Evolutionary conservation across 2,329 filamentous ascomycete species (phyloP), one percentile per base, ranked within the genome.

Genomic region (Colletotrichum musicola): DNA sequence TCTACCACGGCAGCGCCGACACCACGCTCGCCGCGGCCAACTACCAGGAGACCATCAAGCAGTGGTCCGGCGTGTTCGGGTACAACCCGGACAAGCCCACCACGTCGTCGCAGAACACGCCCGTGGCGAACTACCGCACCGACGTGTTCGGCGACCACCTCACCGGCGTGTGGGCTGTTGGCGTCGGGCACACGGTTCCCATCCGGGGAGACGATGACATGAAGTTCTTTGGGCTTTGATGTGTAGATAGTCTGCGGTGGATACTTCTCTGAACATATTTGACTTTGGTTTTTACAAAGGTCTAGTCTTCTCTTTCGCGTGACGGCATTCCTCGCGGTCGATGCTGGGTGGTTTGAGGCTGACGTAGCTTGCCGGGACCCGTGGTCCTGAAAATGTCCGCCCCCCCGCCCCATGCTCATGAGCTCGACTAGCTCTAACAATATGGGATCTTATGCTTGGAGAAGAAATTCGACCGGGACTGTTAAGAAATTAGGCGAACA

Each of bases 1-100:
- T 89, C 71, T 89, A 86, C 79, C 87, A 90, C 72, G 87, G 87
- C 46, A 83, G 82, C 25, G 77, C 74, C 4, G 88, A 90, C 72
- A 74, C 77, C 3, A 85, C 82, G 0, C 76, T 89, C 5, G 78
- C 80, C 22, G 84, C 83, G 1, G 81, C 83, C 71, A 89, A 89
- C 75, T 88, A 88, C 73, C 76, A 86, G 38, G 88, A 90, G 77
- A 83, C 84, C 49, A 84, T 86, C 71, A 87, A 88, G 78, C 82
- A 87, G 75, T 88, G 85, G 85, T 83, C 85, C 0, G 83, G 82
- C 9, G 83, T 88, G 1, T 82, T 86, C 63, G 83, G 83, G 4
- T 78, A 81, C 18, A 68, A 69, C 64, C 73, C 72, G 1, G 74
- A 78, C 60, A 75, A 74, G 13, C 75, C 80, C 1, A 73, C 73